These are phyloP conservation scores for Amanita rimosa DNA, from an alignment of 768 basidiomycete species.

Conservation along the genomic window DNA sequence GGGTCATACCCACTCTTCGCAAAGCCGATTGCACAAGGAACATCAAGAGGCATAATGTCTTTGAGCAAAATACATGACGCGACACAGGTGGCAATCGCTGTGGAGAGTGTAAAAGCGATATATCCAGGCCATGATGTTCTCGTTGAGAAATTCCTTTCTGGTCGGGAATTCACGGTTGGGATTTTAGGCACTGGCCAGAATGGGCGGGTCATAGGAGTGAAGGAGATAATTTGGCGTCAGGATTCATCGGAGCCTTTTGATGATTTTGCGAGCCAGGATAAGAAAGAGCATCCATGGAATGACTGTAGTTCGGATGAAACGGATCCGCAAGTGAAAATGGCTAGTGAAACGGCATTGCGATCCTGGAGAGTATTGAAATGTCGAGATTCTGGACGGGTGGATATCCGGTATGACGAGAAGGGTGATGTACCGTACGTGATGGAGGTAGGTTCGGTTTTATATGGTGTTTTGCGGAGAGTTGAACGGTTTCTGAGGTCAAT, in stretches of 20 bases:
- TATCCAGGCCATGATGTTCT: constrained; percentile 14
- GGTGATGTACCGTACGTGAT: not conserved
- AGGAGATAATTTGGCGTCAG: not conserved
- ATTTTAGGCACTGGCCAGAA: constrained; percentile 14
- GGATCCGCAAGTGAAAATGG: constrained; percentile 9
- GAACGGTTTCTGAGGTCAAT: not conserved
- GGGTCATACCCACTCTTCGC: constrained; percentile 14
- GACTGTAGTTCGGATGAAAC: not conserved
- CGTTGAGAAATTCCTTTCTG: constrained; percentile 14
- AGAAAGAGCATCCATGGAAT: not conserved
- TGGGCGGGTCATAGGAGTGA: constrained; percentile 11
- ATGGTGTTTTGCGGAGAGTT: not conserved
- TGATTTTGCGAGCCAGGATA: not conserved
- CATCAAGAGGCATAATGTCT: constrained; percentile 12
- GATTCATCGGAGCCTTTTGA: not conserved
- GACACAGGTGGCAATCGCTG: constrained; percentile 4
- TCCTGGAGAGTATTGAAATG: not conserved
- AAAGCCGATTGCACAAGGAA: constrained; percentile 13
- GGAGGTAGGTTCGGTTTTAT: not conserved
- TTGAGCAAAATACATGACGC: constrained; percentile 11
- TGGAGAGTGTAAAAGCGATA: constrained; percentile 4
- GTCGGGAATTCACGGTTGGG: constrained; percentile 16
- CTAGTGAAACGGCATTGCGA: constrained; percentile 7
- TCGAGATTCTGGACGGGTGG: not conserved
- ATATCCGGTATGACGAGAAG: not conserved